phyloP scores from a whole-genome alignment of 352 stramenopile genomes.

The Phytophthora nicotianae region DNA sequence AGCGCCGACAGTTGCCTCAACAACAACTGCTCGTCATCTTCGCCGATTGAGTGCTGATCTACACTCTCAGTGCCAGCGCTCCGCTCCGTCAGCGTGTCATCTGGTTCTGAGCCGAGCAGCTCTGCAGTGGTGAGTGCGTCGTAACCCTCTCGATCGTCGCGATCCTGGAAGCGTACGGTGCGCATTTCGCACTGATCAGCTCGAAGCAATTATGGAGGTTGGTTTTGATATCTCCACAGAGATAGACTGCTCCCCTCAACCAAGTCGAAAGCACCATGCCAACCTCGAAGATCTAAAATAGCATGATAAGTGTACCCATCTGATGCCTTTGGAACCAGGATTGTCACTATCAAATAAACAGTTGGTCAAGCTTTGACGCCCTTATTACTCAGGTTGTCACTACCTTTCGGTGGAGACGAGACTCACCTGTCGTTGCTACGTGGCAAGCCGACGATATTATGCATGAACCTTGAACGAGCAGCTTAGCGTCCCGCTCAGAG shows the following conservation, averaged over 20 bases:
- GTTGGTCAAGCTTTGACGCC: not conserved
- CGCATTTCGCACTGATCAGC: slow-evolving; percentile 7
- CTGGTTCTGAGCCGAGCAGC: slow-evolving; percentile 21
- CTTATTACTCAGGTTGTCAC: slow-evolving; percentile 3
- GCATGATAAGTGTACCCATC: slow-evolving; percentile 21
- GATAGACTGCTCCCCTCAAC: not conserved
- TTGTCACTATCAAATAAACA: slow-evolving; percentile 3
- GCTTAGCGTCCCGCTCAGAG: slow-evolving; percentile 14
- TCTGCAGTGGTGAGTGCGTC: slow-evolving; percentile 26
- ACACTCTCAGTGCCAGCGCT: slow-evolving; percentile 8
- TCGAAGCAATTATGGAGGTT: not conserved
- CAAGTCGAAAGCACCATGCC: not conserved
- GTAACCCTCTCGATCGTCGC: slow-evolving; percentile 12
- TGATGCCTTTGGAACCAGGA: slow-evolving; percentile 6
- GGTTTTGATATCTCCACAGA: not conserved
- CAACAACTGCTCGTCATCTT: slow-evolving; percentile 24
- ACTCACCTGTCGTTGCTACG: slow-evolving; percentile 3
- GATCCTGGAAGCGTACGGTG: slow-evolving; percentile 17
- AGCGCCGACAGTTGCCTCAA: slow-evolving; percentile 24
- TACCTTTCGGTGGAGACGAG: slow-evolving; percentile 29
- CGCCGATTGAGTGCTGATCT: slow-evolving; percentile 6
- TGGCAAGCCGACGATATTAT: slow-evolving; percentile 6
- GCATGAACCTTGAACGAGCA: not conserved
- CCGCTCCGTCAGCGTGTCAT: slow-evolving; percentile 11
- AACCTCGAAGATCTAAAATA: slow-evolving; percentile 29